Conservation (phyloP, 495 filamentous ascomycete species). For the Aspergillus hancockii region DNA sequence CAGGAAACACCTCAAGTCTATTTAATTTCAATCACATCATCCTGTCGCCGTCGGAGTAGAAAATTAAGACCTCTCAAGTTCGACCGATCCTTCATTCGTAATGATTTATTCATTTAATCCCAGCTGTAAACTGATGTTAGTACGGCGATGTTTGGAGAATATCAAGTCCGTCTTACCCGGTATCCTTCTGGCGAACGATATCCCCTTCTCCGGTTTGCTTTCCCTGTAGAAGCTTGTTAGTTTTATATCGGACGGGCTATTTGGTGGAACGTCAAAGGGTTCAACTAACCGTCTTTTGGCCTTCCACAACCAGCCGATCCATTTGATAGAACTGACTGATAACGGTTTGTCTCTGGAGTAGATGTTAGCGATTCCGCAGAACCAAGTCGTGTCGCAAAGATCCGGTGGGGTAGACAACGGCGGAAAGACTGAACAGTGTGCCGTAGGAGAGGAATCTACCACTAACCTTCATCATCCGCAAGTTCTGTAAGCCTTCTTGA, state of each 20-base stretch:
- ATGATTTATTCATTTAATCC: constrained; percentile 35
- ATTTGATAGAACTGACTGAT: constrained; percentile 94
- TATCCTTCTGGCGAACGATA: constrained; percentile 78
- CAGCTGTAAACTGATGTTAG: constrained; percentile 36
- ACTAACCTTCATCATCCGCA: constrained; percentile 91
- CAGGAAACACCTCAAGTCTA: constrained; percentile 25
- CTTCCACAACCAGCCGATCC: constrained; percentile 91
- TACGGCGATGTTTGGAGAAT: constrained; percentile 7
- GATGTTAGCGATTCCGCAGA: constrained; percentile 18
- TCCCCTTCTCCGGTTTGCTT: constrained; percentile 73
- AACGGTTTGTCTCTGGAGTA: constrained; percentile 81
- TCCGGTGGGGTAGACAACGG: background rate
- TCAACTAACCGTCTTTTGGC: constrained; percentile 60
- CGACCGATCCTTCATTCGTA: background rate
- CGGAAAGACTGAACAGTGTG: background rate
- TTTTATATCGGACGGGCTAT: background rate
- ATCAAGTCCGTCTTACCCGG: constrained; percentile 58
- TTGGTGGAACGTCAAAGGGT: background rate
- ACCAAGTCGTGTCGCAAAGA: background rate
- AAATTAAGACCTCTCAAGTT: background rate
- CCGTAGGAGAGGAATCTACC: background rate
- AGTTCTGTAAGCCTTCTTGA: constrained; percentile 81
- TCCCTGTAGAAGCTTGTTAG: constrained; percentile 50
- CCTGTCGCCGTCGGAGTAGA: background rate
- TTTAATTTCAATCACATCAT: constrained; percentile 6